Evolutionary conservation across 2,329 filamentous ascomycete species (phyloP), one percentile per base, ranked within the genome.

Genomic region (Rutstroemia sp.): DNA sequence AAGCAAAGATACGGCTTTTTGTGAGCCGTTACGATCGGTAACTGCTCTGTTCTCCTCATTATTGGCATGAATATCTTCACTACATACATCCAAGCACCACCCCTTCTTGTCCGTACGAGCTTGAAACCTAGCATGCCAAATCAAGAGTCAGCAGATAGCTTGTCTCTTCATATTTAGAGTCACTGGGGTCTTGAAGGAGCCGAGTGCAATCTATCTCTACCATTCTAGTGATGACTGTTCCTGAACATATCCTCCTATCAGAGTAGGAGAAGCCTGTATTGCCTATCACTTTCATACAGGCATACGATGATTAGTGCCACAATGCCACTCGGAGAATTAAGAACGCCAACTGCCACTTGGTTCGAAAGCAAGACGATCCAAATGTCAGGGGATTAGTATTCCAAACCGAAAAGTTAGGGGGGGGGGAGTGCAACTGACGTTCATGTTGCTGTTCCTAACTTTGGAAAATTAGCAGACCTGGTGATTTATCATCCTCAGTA

Each of bases 291-390:
- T 49, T 58, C 52, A 55, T 54, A 23, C 39, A n/a, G 39, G 18
- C 39, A n/a, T 42, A 21, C 34, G 14, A 3, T 25, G 5, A 19
- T 42, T 42, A 30, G 46, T 25, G 14, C 19, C 16, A 39, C 39
- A 34, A 50, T 60, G 52, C 42, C 56, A 49, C 44, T 37, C 56
- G 51, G 58, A 59, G 53, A 59, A 62, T 60, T 49, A 45, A 52
- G 39, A 42, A 42, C 39, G 7, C 54, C 27, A 44, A 44, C 51
- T 57, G 46, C 54, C 49, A 53, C 58, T 27, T 49, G 18, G 48
- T 53, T 49, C 49, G 48, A 48, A 42, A 54, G 47, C 42, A 56
- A 42, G 7, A 23, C 19, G 21, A 39, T 34, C 44, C 21, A 23
- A 48, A 23, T 47, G 30, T 54, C 9, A 54, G 23, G n/a, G 39